Evolutionary conservation across 345 rosid genomes (phyloP), one percentile per base, ranked within the genome.

Genomic region (Anacardium occidentale): DNA sequence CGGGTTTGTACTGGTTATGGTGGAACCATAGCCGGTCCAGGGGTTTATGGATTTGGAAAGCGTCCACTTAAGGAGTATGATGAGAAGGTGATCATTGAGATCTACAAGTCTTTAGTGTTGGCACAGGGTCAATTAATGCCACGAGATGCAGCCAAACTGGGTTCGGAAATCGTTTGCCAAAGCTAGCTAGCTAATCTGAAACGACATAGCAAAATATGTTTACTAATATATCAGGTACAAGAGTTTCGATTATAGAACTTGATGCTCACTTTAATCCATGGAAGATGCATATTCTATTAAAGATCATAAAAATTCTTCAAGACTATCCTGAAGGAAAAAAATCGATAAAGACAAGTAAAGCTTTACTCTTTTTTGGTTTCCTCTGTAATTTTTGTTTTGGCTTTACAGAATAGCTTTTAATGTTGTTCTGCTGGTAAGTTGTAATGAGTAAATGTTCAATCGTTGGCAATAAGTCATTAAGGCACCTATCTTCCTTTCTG

Each of bases 31-130:
- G 66, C 67, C 14, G 68, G 55, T 7, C 37, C 68, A 13, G 73
- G 76, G 21, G 1, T 55, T 2, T 68, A 62, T 0, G 58, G 53
- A 3, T 86, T 84, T 22, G 87, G 83, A 12, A 57, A 34, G 50
- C 48, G 74, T 10, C 68, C 79, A 7, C 14, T 77, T 13, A 89
- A 87, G 72, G 91, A 87, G 80, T 84, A 87, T 20, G 91, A 89
- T 65, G 80, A 75, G 73, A 87, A 81, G 83, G 54, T 81, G 86
- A 83, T 92, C 22, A 80, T 83, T 1, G 84, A 88, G 87, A 88
- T 90, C 84, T 90, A 90, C 79, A 87, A 82, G 64, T 88, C 97
- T 0, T 48, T 90, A 73, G 65, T 89, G 78, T 51, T 76, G 82
- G 80, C 83, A 29, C 90, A 77, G 64, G 82, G 85, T 26, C 85